Base-by-base conservation (phyloP, 2,329 filamentous ascomycete genomes). In the Fusarium pseudograminearum region DNA sequence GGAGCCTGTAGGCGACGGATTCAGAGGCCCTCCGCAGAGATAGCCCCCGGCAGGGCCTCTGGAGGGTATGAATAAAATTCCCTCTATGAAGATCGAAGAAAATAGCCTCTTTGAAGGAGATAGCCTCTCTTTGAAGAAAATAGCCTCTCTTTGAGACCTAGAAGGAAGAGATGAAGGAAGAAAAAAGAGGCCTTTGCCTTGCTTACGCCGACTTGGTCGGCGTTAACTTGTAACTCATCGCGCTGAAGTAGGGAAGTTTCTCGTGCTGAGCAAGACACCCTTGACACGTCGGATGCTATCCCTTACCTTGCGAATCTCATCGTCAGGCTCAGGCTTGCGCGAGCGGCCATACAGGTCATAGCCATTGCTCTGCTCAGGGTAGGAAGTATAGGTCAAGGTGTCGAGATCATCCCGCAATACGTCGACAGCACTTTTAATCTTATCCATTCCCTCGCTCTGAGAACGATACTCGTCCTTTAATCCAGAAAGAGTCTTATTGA, bases 251-350 rank as follows among this genome's bases (percentile, higher is more conserved):
- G 90, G 91, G 70, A 95, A 95, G 73, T 88, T 92, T 74, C 91
- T 87, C 7, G 92, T 87, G 74, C 89, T 93, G 58, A 97, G 79
- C 71, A 96, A 81, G 14, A 93, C 87, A 2, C 93, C 93, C 82
- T 97, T 97, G 42, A 96, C 87, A 59, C 91, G 86, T 69, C 93
- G 83, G 53, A 97, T 94, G 65, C 91, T 92, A 69, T 89, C 89
- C 80, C 92, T 92, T 22, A 92, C 84, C 76, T 87, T 89, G 67
- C 88, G 88, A 73, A 93, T 89, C 79, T 92, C 91, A 78, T 95
- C 92, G 65, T 89, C 86, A 31, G 86, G 85, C 72, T 89, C 89
- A 51, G 79, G 78, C 70, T 78, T 82, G 31, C 78, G 79, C n/a
- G 78, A 78, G 20, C 80, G 80, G 16, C 82, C 81, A 66, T 85